Evolutionary conservation across 306 rosid genomes (phyloP).

Genomic region (Trichosanthes truncata): DNA sequence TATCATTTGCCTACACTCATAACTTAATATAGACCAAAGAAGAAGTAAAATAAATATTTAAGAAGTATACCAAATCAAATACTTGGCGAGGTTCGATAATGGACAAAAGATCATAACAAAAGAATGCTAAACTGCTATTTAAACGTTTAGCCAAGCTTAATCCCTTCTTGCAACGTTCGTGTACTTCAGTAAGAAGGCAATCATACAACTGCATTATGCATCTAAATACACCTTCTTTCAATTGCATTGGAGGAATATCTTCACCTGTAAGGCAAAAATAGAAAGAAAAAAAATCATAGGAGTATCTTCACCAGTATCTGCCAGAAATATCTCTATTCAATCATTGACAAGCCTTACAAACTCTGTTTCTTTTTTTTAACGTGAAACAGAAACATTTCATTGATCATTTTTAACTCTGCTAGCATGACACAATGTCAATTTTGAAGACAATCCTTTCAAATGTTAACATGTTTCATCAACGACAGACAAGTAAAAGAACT

Average conservation of each 20-base stretch:
- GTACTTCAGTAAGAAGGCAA: slow-evolving; percentile 97
- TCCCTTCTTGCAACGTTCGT: slow-evolving; percentile 98
- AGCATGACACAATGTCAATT: background rate
- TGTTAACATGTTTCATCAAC: background rate
- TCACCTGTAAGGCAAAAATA: slow-evolving; percentile 51
- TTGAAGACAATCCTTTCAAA: background rate
- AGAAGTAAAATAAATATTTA: background rate
- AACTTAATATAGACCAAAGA: background rate
- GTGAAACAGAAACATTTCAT: background rate
- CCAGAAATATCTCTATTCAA: background rate
- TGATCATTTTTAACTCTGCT: background rate
- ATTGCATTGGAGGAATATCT: slow-evolving; percentile 98
- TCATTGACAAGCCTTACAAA: background rate
- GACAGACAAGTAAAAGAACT: background rate
- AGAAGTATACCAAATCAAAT: slow-evolving; percentile 78
- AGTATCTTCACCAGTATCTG: background rate
- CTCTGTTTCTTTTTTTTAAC: background rate
- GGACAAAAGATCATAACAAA: slow-evolving; percentile 92
- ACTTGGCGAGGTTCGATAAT: slow-evolving; percentile 97
- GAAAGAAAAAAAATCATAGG: slow-evolving; percentile 7
- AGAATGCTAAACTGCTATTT: slow-evolving; percentile 97
- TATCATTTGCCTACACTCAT: background rate
- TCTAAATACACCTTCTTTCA: slow-evolving; percentile 94
- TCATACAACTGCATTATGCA: slow-evolving; percentile 97
- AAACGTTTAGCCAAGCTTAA: slow-evolving; percentile 87